phyloP scores from a whole-genome alignment of 1,139 yeast species.

The Debaryomyces nepalensis region DNA sequence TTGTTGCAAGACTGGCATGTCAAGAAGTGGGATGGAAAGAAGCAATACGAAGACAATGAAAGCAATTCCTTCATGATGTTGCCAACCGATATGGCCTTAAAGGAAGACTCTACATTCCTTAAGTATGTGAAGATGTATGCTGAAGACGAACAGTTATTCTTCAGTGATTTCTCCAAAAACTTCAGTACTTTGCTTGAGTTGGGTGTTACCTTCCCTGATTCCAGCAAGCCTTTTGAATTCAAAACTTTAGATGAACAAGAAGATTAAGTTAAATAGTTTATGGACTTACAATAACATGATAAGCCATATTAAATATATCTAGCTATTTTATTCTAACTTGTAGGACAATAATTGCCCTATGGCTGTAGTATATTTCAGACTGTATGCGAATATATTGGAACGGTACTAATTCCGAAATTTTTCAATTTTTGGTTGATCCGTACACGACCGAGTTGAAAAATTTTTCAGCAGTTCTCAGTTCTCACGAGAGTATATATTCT shows the following conservation, averaged over 20 bases:
- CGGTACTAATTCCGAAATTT: conserved; percentile 2
- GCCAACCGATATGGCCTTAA: conserved; percentile 79
- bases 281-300: too few species aligned
- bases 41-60: conserved; percentile 76
- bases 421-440: neutral
- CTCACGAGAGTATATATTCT: conserved; percentile 9
- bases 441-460: conserved; percentile 17
- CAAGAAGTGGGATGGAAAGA: conserved; percentile 74
- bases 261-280: conserved; percentile 7
- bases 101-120: conserved; percentile 66
- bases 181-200: conserved; percentile 72
- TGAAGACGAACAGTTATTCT: conserved; percentile 67
- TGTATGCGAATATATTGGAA: conserved; percentile 6
- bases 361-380: conserved; percentile 10
- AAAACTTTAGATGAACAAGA: conserved; percentile 73
- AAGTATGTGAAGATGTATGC: conserved; percentile 76
- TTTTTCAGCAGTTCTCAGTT: too few species aligned
- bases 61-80: conserved; percentile 86
- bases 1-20: conserved; percentile 79
- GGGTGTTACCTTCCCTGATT: conserved; percentile 66
- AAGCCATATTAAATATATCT: too few species aligned
- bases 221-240: conserved; percentile 53
- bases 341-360: neutral
- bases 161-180: conserved; percentile 71
- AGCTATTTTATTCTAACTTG: neutral